These are phyloP conservation scores for Epichloe gansuensis DNA, from an alignment of 2,329 filamentous ascomycete species.

Conservation along the genomic window DNA sequence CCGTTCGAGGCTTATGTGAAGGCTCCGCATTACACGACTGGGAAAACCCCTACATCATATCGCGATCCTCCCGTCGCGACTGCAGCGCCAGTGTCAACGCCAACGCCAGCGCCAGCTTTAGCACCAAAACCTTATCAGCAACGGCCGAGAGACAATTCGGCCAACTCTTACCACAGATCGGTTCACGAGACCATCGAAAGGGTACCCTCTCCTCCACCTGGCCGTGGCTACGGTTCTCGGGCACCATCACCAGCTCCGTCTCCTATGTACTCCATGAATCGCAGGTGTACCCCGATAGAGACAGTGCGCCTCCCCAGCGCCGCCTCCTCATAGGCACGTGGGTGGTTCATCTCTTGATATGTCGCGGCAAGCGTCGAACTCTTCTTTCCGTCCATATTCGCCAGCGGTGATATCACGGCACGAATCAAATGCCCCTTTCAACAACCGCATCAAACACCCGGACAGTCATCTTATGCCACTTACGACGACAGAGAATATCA, in stretches of 20 bases:
- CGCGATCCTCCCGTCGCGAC: conserved; percentile 26
- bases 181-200: conserved; percentile 10
- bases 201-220: conserved; percentile 12
- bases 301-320: conserved; percentile 70
- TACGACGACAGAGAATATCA: conserved; percentile 24
- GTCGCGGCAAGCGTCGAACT: conserved; percentile 24
- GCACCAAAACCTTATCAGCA: conserved; percentile 7
- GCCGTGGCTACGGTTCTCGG: conserved; percentile 18
- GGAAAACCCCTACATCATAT: conserved; percentile 48
- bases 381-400: conserved; percentile 19
- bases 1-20: conserved; percentile 57
- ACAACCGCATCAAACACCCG: conserved; percentile 15
- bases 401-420: conserved; percentile 22
- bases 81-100: conserved; percentile 8
- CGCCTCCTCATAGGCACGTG: conserved; percentile 69
- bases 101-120: conserved; percentile 12
- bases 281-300: conserved; percentile 22
- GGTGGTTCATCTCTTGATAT: conserved; percentile 15
- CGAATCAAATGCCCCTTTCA: conserved; percentile 24
- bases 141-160: conserved; percentile 11
- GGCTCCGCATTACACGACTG: conserved; percentile 53
- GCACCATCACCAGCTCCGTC: conserved; percentile 18
- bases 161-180: conserved; percentile 17
- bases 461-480: conserved; percentile 29
- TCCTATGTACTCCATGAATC: conserved; percentile 13